Evolutionary conservation across 2,329 filamentous ascomycete genomes (phyloP).

Genomic region (Colletotrichum lini): DNA sequence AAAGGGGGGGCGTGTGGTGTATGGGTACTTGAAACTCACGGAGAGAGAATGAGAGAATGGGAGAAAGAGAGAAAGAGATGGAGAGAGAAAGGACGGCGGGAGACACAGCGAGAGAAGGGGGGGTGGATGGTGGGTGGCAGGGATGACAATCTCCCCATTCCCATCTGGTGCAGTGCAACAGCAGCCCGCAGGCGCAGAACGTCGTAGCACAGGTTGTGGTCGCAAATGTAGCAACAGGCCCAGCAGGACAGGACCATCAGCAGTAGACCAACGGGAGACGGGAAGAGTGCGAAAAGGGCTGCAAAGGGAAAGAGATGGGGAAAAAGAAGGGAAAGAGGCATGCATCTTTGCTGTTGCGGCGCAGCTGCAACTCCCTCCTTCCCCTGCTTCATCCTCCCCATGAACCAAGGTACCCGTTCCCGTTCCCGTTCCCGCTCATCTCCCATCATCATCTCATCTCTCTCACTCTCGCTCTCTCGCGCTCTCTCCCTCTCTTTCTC

Average conservation of each 20-base stretch:
- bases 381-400: not conserved
- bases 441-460: not conserved
- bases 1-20: slow-evolving; percentile 8
- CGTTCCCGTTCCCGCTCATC: not conserved
- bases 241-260: not conserved
- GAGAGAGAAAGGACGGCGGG: not conserved
- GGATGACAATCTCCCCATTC: slow-evolving; percentile 2
- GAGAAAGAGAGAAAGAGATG: not conserved
- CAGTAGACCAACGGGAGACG: not conserved
- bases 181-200: slow-evolving; percentile 14
- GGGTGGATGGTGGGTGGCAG: not conserved
- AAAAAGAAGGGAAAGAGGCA: not conserved
- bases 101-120: not conserved
- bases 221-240: slow-evolving; percentile 2
- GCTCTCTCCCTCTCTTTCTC: not conserved
- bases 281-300: not conserved
- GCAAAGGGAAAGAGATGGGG: not conserved
- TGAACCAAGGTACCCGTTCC: not conserved
- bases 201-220: slow-evolving; percentile 4
- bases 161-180: slow-evolving; percentile 21
- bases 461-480: not conserved
- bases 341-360: not conserved
- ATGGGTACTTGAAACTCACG: not conserved
- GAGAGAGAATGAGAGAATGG: not conserved
- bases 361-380: not conserved